Conservation (phyloP, 1,139 yeast genomes). For the Kodamaea alishanica region DNA sequence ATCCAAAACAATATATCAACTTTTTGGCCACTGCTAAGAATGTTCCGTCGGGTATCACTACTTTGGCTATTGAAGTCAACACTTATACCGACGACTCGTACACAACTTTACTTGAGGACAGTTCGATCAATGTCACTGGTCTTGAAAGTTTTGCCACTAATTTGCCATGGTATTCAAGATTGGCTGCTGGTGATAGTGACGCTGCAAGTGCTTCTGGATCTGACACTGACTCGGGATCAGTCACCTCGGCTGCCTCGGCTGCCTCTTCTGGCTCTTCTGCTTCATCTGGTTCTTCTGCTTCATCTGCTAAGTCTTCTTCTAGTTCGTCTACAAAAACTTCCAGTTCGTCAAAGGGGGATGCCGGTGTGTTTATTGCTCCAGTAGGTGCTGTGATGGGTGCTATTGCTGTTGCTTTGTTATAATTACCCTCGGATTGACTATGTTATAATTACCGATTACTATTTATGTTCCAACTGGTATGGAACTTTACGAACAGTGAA, state of each 20-base stretch:
- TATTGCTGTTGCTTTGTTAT: constrained; percentile 34
- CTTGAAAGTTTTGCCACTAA: constrained; percentile 36
- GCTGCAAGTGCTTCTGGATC: constrained; percentile 10
- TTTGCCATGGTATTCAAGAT: constrained; percentile 43
- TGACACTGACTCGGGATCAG: constrained; percentile 3
- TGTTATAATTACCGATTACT: too few species aligned
- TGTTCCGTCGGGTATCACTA: constrained; percentile 34
- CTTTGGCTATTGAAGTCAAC: constrained; percentile 34
- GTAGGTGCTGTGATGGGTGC: constrained; percentile 37
- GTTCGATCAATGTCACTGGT: constrained; percentile 17
- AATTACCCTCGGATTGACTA: constrained; percentile 4
- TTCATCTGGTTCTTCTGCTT: constrained; percentile 6
- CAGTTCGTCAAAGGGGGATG: constrained; percentile 11
- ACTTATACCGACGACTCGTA: constrained; percentile 41
- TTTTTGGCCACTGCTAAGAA: constrained; percentile 32
- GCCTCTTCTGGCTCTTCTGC: constrained; percentile 6
- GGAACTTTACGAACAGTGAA: too few species aligned
- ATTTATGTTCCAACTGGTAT: too few species aligned
- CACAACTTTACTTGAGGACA: constrained; percentile 36
- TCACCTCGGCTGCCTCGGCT: constrained; percentile 3
- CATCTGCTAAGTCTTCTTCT: constrained; percentile 6
- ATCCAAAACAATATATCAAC: constrained; percentile 23
- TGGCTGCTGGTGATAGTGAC: constrained; percentile 18
- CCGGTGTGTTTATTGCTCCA: constrained; percentile 22
- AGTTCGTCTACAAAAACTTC: constrained; percentile 5